Evolutionary conservation across 176 grass and related monocot species (phyloP).

Genomic region (Rhipidocladum racemiflorum): DNA sequence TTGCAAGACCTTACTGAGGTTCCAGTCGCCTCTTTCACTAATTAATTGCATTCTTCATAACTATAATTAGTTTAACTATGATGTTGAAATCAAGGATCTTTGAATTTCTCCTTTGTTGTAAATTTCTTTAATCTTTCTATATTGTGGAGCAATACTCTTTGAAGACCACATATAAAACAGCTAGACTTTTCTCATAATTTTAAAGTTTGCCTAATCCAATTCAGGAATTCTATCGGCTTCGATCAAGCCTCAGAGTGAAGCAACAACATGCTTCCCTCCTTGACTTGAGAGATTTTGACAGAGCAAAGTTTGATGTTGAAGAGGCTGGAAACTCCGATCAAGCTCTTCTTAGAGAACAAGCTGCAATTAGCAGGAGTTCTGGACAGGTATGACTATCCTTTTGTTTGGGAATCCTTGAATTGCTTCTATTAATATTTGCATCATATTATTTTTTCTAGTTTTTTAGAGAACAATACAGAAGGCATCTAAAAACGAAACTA

Average conservation of each 20-base stretch:
- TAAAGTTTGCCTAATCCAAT: background rate
- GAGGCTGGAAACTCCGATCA: slow-evolving; percentile 55
- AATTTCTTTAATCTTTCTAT: background rate
- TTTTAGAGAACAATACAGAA: background rate
- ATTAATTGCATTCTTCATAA: background rate
- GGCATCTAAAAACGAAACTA: background rate
- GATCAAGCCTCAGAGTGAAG: slow-evolving; percentile 78
- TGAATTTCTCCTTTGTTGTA: background rate
- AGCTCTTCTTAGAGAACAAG: slow-evolving; percentile 90
- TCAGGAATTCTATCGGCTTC: slow-evolving; percentile 93
- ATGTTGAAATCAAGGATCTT: background rate
- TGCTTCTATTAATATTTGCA: background rate
- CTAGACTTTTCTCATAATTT: background rate
- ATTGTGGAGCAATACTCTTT: background rate
- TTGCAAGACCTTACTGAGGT: slow-evolving; percentile 97
- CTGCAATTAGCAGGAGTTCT: slow-evolving; percentile 65
- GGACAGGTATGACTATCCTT: slow-evolving; percentile 65
- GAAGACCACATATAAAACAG: background rate
- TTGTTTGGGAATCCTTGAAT: background rate
- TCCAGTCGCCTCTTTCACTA: slow-evolving; percentile 15
- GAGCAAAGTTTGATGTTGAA: slow-evolving; percentile 79
- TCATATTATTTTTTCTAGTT: background rate
- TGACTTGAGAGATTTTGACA: slow-evolving; percentile 97
- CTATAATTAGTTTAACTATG: background rate
- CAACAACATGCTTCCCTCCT: slow-evolving; percentile 95